phyloP scores from a whole-genome alignment of 352 stramenopile species.

The Phytophthora syringae region DNA sequence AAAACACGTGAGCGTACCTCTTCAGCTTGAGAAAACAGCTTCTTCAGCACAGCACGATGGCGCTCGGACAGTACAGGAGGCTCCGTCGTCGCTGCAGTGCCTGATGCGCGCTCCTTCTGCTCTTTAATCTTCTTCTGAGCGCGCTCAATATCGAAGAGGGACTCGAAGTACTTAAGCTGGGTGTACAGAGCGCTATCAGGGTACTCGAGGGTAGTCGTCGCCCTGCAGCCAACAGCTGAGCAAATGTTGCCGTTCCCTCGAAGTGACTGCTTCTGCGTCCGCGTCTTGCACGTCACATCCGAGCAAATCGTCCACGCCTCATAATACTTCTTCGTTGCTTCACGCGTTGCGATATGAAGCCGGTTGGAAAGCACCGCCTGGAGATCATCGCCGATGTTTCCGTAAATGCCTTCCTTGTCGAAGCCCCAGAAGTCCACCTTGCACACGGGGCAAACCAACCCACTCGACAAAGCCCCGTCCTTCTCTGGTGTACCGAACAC shows the following conservation, averaged over 20 bases:
- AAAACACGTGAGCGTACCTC: conserved; percentile 45
- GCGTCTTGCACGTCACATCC: conserved; percentile 94
- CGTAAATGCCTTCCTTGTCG: conserved; percentile 78
- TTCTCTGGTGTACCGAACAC: conserved; percentile 61
- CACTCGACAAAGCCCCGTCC: conserved; percentile 45
- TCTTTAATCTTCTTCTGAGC: conserved; percentile 84
- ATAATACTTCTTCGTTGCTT: conserved; percentile 89
- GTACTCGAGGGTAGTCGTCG: conserved; percentile 89
- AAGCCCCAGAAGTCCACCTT: conserved; percentile 86
- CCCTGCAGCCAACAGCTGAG: conserved; percentile 92
- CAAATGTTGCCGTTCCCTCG: conserved; percentile 93
- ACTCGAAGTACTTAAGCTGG: conserved; percentile 98
- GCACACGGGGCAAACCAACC: conserved; percentile 77
- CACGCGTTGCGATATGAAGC: conserved; percentile 81
- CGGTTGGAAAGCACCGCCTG: conserved; percentile 82
- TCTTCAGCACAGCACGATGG: conserved; percentile 78
- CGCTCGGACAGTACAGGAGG: conserved; percentile 60
- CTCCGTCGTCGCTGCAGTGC: conserved; percentile 37
- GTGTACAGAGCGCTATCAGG: conserved; percentile 93
- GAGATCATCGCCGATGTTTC: conserved; percentile 76
- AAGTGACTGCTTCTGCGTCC: conserved; percentile 96
- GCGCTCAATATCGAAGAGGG: conserved; percentile 94
- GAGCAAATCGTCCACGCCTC: conserved; percentile 93
- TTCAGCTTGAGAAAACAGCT: conserved; percentile 81
- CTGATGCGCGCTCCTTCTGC: conserved; percentile 55